Evolutionary conservation across 164 flowering plant genomes (phyloP).

Genomic region (Magnolia kwangsiensis): DNA sequence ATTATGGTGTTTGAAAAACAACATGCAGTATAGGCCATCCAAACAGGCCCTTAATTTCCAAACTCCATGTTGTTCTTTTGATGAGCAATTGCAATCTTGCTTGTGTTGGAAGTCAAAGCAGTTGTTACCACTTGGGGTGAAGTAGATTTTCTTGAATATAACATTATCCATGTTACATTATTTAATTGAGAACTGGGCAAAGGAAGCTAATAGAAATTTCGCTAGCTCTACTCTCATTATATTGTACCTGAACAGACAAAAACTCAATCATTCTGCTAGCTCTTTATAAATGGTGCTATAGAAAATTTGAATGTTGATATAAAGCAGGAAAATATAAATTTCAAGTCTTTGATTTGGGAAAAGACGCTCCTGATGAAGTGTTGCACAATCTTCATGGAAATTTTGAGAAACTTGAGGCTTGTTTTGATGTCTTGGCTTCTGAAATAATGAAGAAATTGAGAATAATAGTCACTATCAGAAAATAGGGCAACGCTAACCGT

Average conservation of each 20-base stretch:
- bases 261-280: too few relatives aligned
- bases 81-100: background rate
- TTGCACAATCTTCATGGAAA: constrained; percentile 46
- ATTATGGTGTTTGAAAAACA: too few relatives aligned
- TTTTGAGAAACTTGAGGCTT: constrained; percentile 44
- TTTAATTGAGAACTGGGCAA: constrained; percentile 16
- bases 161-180: constrained; percentile 31
- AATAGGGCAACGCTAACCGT: too few relatives aligned
- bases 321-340: background rate
- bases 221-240: too few relatives aligned
- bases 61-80: background rate
- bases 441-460: constrained; percentile 53
- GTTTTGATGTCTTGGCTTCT: constrained; percentile 37
- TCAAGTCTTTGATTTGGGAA: constrained; percentile 77
- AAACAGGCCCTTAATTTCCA: background rate
- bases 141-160: background rate
- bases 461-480: constrained; percentile 41
- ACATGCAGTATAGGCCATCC: background rate
- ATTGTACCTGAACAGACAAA: too few relatives aligned
- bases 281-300: too few relatives aligned
- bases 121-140: background rate
- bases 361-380: constrained; percentile 65
- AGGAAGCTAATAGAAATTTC: constrained; percentile 23
- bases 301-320: too few relatives aligned
- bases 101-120: too few relatives aligned